Evolutionary conservation across 495 filamentous ascomycete genomes (phyloP).

Genomic region (Bryoglossum gracile): DNA sequence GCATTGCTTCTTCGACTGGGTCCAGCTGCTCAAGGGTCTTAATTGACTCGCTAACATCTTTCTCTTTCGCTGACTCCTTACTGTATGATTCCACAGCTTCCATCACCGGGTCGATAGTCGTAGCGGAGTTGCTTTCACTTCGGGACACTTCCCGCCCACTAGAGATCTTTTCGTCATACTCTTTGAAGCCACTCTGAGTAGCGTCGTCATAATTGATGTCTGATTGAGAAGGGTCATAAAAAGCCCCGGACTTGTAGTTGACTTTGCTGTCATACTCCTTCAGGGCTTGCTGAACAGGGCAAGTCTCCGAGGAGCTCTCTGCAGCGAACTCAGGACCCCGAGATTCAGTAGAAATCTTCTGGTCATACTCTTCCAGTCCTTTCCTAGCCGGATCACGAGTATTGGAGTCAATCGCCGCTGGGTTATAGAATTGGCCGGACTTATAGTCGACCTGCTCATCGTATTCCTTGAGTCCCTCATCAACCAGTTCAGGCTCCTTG

Average conservation of each 20-base stretch:
- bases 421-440: background rate
- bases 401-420: background rate
- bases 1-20: background rate
- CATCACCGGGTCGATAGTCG: no score
- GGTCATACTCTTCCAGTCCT: conserved; percentile 21
- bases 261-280: conserved; percentile 24
- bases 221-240: background rate
- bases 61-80: background rate
- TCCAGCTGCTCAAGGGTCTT: background rate
- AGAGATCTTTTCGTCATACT: conserved; percentile 25
- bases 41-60: background rate
- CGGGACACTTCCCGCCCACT: no score
- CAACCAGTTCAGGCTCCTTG: conserved; percentile 3
- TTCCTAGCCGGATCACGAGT: conserved; percentile 2
- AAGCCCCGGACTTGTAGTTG: conserved; percentile 2
- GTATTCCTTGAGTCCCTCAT: conserved; percentile 19
- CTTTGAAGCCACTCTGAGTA: conserved; percentile 2
- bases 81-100: no score
- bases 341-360: background rate
- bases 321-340: background rate
- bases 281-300: conserved; percentile 24
- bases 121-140: background rate
- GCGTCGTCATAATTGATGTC: background rate
- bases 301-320: background rate
- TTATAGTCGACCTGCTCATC: conserved; percentile 1